Conservation (phyloP, 208 protist species). For the Acanthamoeba divionensis region DNA sequence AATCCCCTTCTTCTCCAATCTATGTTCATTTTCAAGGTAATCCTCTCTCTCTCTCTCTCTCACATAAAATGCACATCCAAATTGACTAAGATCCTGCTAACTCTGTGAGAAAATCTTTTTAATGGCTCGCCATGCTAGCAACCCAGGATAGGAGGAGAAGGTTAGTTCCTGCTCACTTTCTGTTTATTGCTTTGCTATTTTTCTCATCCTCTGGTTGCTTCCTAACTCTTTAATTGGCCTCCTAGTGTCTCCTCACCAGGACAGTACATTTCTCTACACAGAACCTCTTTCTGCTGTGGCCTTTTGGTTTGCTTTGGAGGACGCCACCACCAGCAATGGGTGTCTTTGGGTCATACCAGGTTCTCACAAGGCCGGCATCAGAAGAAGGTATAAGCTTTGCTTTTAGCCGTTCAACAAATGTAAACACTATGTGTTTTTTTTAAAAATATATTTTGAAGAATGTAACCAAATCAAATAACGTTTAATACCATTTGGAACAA, state of each 20-base stretch:
- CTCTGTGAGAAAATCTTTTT: no score
- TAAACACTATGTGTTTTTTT: neutral
- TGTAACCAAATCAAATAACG: neutral
- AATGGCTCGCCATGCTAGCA: neutral
- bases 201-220: neutral
- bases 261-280: slow-evolving; percentile 82
- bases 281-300: slow-evolving; percentile 66
- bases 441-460: neutral
- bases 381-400: neutral
- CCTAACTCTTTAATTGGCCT: neutral
- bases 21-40: slow-evolving; percentile 87
- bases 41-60: neutral
- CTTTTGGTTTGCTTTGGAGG: slow-evolving; percentile 84
- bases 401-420: neutral
- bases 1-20: slow-evolving; percentile 75
- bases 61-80: neutral
- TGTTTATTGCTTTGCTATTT: neutral
- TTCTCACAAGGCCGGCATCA: slow-evolving; percentile 70
- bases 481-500: neutral
- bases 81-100: no score
- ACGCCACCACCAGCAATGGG: slow-evolving; percentile 78
- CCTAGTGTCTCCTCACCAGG: slow-evolving; percentile 78
- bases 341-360: slow-evolving; percentile 79
- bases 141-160: slow-evolving; percentile 68
- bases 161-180: neutral